Evolutionary conservation across 805 yeast species (phyloP), one percentile per base, ranked within the genome.

Genomic region (Candida berthetii): DNA sequence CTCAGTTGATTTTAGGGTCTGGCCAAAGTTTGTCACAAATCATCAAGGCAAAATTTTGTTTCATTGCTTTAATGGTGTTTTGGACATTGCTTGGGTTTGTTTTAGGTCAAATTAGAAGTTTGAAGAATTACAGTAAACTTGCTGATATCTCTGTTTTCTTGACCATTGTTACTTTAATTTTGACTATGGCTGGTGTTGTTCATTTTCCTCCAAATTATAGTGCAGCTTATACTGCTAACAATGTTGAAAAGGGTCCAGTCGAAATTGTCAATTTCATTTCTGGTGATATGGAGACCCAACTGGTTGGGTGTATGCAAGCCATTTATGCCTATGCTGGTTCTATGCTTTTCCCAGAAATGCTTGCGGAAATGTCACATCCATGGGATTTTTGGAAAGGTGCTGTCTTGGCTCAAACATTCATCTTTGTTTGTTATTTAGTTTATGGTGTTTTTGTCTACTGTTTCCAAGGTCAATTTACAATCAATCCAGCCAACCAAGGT

Each of bases 261-360:
- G 39, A 48, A 28, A 48, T 46, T 24, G 37, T 50, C 19, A 54
- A 52, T 20, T 58, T 63, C 15, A 46, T 61, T 37, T 41, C 55
- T 20, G 65, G 65, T 11, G 45, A 48, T 11, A 44, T 61, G 39
- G 47, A 55, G 35, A 49, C 50, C 38, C 66, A 61, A 44, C 54
- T 68, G 36, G 58, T 56, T 16, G 71, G 71, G 15, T 52, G 67
- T 44, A 62, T 69, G 55, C 71, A 71, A 50, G 62, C 71, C 46
- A 72, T 72, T 16, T 72, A 66, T 52, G 67, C 74, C 3, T 72
- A 69, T 60, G 77, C 76, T 32, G 78, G 77, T 46, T 71, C 76
- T n/a, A 62, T 71, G 46, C 66, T 71, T 38, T 71, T 70, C 55
- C 63, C 69, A 15, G 74, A 72, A 48, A 62, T 72, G 39, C 59